Conservation (phyloP, 1,284 basidiomycete genomes). For the Papiliotrema terrestris region DNA sequence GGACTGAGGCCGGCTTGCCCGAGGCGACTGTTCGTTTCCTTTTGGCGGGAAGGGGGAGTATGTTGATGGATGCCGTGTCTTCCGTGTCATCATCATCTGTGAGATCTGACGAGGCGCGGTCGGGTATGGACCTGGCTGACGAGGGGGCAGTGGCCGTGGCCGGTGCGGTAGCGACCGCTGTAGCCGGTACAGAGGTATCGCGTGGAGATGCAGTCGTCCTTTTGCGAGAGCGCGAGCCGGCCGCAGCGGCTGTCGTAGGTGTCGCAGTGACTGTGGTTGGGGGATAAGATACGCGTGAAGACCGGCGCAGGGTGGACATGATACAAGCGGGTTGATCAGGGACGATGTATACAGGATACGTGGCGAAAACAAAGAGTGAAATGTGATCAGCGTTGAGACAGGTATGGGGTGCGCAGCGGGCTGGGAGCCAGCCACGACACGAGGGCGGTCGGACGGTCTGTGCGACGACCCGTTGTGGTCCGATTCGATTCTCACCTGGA, state of each 20-base stretch:
- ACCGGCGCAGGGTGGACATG: background rate
- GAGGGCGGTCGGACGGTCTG: background rate
- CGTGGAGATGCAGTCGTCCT: too few relatives aligned
- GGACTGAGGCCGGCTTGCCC: background rate
- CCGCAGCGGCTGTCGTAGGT: background rate
- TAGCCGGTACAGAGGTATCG: too few relatives aligned
- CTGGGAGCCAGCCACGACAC: background rate
- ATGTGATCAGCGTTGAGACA: background rate
- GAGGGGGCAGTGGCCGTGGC: background rate
- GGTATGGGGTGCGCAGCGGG: background rate
- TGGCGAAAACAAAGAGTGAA: background rate
- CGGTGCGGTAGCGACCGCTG: background rate
- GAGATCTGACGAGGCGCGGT: too few relatives aligned
- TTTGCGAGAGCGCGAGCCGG: too few relatives aligned
- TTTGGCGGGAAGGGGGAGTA: too few relatives aligned
- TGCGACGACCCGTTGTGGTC: background rate
- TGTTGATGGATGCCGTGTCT: too few relatives aligned
- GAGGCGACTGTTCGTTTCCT: background rate
- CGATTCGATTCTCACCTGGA: background rate
- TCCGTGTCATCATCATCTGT: too few relatives aligned
- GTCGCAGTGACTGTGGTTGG: background rate
- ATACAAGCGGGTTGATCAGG: background rate
- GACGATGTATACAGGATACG: background rate
- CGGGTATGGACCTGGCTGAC: background rate
- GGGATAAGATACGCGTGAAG: background rate